These are phyloP conservation scores for Flaveria bidentis DNA, from an alignment of 129 eudicot genomes.

Conservation along the genomic window DNA sequence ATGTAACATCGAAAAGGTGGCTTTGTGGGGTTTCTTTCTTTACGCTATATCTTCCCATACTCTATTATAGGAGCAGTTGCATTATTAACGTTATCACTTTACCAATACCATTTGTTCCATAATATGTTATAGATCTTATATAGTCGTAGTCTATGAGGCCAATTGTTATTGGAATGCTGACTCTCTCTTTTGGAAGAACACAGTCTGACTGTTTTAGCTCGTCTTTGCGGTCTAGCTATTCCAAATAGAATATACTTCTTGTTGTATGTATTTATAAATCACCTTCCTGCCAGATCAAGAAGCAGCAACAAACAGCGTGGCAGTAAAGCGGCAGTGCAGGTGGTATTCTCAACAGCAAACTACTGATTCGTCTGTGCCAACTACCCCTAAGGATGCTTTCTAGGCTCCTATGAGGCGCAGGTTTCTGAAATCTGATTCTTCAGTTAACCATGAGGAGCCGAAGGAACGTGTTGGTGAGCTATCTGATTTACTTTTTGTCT, in stretches of 20 bases:
- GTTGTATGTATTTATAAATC: background rate
- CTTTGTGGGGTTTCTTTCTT: background rate
- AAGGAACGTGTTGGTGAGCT: slow-evolving; percentile 70
- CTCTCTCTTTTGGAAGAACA: too few relatives aligned
- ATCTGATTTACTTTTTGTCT: background rate
- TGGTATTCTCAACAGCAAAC: slow-evolving; percentile 46
- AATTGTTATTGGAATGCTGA: too few relatives aligned
- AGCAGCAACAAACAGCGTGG: slow-evolving; percentile 32
- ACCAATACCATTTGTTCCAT: too few relatives aligned
- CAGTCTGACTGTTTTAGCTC: background rate
- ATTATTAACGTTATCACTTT: too few relatives aligned
- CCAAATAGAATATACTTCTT: background rate
- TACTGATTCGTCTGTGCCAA: slow-evolving; percentile 10
- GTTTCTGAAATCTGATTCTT: slow-evolving; percentile 41
- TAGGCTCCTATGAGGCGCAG: slow-evolving; percentile 31
- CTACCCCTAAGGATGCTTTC: slow-evolving; percentile 24
- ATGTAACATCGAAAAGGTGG: too few relatives aligned
- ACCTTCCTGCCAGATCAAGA: slow-evolving; percentile 31
- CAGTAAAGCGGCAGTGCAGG: slow-evolving; percentile 52
- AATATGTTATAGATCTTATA: too few relatives aligned
- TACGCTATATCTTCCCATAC: too few relatives aligned
- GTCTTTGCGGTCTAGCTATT: background rate
- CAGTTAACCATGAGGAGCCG: slow-evolving; percentile 39
- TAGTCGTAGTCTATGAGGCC: too few relatives aligned
- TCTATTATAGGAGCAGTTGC: too few relatives aligned